These are phyloP conservation scores for Earliella scabrosa DNA, from an alignment of 1,284 basidiomycete genomes.

Conservation along the genomic window DNA sequence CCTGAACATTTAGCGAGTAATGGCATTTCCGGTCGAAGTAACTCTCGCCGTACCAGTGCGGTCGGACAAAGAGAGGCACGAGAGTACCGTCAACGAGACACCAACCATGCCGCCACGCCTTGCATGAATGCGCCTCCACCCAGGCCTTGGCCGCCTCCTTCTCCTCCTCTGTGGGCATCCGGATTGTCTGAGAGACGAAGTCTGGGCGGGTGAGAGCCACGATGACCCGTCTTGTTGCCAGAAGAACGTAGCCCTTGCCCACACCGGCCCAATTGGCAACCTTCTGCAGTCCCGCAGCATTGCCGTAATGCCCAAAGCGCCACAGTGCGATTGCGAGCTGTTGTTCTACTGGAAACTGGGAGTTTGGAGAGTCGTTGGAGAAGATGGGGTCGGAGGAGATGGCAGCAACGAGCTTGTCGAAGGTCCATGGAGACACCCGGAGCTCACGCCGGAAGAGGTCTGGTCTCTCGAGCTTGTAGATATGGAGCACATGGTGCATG, in stretches of 20 bases:
- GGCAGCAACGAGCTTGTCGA: slow-evolving; percentile 33
- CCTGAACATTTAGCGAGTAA: slow-evolving; percentile 42
- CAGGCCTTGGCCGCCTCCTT: slow-evolving; percentile 25
- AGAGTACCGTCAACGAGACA: slow-evolving; percentile 44
- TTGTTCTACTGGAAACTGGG: slow-evolving; percentile 38
- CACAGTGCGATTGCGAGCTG: slow-evolving; percentile 44
- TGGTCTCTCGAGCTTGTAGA: slow-evolving; percentile 5
- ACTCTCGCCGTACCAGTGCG: slow-evolving; percentile 37
- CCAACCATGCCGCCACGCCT: slow-evolving; percentile 39
- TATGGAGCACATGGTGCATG: slow-evolving; percentile 2
- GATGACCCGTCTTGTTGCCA: slow-evolving; percentile 36
- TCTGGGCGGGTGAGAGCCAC: slow-evolving; percentile 35
- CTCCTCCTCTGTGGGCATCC: slow-evolving; percentile 3
- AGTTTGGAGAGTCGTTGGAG: slow-evolving; percentile 30
- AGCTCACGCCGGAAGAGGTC: slow-evolving; percentile 9
- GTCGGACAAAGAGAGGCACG: slow-evolving; percentile 37
- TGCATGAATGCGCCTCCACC: slow-evolving; percentile 37
- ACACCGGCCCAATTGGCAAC: slow-evolving; percentile 36
- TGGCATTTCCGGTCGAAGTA: slow-evolving; percentile 44
- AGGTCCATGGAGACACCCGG: slow-evolving; percentile 36
- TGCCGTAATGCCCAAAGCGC: slow-evolving; percentile 40
- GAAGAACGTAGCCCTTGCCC: slow-evolving; percentile 37
- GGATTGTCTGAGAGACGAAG: slow-evolving; percentile 3
- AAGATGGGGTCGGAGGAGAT: slow-evolving; percentile 40
- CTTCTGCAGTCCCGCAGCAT: slow-evolving; percentile 37